Base-by-base conservation (phyloP, 306 rosid species). In the Prosopis cineraria region DNA sequence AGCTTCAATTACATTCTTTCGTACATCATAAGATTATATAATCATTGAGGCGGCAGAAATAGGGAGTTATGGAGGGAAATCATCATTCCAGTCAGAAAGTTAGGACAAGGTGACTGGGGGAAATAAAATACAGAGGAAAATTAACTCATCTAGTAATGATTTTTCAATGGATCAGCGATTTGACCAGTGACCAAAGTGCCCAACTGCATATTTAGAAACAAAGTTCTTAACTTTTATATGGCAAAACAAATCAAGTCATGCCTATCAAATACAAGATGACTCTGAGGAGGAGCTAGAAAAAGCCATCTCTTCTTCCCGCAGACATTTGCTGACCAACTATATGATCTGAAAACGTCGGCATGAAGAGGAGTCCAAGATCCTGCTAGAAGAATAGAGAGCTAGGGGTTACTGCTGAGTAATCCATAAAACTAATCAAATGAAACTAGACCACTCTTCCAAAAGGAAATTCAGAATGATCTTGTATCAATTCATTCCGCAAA, bases 361-460 rank as follows among this genome's bases (percentile, higher is more conserved):
- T 95, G 98, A 79, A 95, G 91, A 78, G 96, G 98, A 80, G 99
- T 95, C 99, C 98, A 93, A 80, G 99, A 88, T 74, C 94, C 99
- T 93, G 85, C 84, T 27, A 69, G 72, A 82, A 78, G 70, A 88
- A 72, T 37, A 34, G 78, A 81, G 79, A 60, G 70, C 56, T 66
- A 66, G 47, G 48, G 72, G 78, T 84, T 73, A 81, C 66, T 6
- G 6, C 56, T 31, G 64, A 58, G 33, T 63, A 39, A 48, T 67
- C 72, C 73, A 44, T 36, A 55, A 40, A 67, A 50, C 33, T 48
- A 64, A 55, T 14, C 10, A 67, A 22, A 55, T 1, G 39, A 39
- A 19, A 53, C 20, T 14, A 66, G 48, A 37, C 79, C 72, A 76
- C 70, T 70, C 62, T 53, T 50, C 55, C 34, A 60, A 73, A 76